Base-by-base conservation (phyloP, 306 rosid genomes). In the Gynostemma pentaphyllum region DNA sequence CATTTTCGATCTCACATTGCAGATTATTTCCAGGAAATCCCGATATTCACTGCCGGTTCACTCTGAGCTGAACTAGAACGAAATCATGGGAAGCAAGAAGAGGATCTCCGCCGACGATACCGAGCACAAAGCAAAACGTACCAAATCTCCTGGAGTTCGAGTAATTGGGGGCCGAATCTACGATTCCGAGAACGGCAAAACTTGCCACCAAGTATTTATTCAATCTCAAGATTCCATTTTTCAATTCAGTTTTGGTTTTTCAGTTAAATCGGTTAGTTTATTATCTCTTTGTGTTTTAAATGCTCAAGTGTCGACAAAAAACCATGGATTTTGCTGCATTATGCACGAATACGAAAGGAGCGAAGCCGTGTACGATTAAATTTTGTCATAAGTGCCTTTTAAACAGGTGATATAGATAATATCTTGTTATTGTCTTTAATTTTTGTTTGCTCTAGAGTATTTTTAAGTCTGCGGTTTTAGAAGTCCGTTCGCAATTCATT, bases 271-370 rank as follows among this genome's bases (percentile, higher is more conserved):
- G 44, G 18, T 51, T 39, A 7, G 26, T 56, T 26, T 30, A 23
- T 51, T 15, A 7, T 6, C 51, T 50, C 32, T 42, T 10, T 24
- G 56, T 14, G 15, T 69, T 76, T 68, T 28, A 1, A 1, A 46
- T 18, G 15, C 30, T 48, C 44, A 68, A 89, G 92, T 86, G 89
- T 67, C 95, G 97, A 5, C 95, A 88, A 14, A 92, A 80, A 68
- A 86, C 92, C 7, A 76, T 45, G 70, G 83, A 78, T 66, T 79
- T 83, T 42, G 26, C 71, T 14, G 96, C 85, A 5, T 29, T 79
- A 0, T 91, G 96, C 29, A 85, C 65, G 74, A 85, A 71, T 55
- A 0, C 5, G 54, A 81, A 66, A 19, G 67, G 52, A 4, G 67
- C 71, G 4, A 82, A 79, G 75, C 62, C 14, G n/a, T 88, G 99